These are phyloP conservation scores for Talaromyces borbonicus DNA, from an alignment of 495 filamentous ascomycete species.

Conservation along the genomic window DNA sequence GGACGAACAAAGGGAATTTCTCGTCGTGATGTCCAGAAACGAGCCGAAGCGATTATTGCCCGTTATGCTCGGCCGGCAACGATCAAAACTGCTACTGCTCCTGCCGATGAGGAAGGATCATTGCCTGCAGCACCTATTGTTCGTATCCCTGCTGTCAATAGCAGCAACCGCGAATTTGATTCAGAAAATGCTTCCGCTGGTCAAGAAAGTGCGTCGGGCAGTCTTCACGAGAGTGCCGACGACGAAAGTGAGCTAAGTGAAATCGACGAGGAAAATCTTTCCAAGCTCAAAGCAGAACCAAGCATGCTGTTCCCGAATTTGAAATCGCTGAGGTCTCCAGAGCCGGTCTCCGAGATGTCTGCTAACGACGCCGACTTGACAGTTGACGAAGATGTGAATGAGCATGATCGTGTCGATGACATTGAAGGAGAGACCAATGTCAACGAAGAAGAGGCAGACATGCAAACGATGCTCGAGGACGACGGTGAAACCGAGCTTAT, in stretches of 20 bases:
- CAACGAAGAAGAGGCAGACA: conserved; percentile 15
- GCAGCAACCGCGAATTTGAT: conserved; percentile 4
- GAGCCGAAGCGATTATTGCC: conserved; percentile 48
- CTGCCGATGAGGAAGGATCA: conserved; percentile 13
- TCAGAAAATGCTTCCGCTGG: conserved; percentile 16
- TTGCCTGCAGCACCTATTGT: conserved; percentile 2
- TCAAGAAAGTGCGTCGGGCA: conserved; percentile 42
- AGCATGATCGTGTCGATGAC: not conserved
- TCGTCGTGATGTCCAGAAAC: conserved; percentile 52
- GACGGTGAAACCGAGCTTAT: conserved; percentile 18
- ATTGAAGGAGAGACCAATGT: conserved; percentile 12
- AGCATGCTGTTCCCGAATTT: conserved; percentile 31
- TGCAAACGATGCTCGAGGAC: conserved; percentile 13
- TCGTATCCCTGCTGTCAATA: conserved; percentile 7
- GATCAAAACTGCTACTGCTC: conserved; percentile 17
- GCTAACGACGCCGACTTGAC: conserved; percentile 15
- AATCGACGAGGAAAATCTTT: conserved; percentile 42
- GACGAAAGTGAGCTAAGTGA: conserved; percentile 77
- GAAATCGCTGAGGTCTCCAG: conserved; percentile 14
- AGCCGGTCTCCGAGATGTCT: conserved; percentile 21
- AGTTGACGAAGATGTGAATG: conserved; percentile 18
- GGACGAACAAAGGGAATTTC: conserved; percentile 50
- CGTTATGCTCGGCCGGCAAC: conserved; percentile 26
- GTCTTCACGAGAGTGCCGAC: conserved; percentile 64
- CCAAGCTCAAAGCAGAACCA: conserved; percentile 25